These are phyloP conservation scores for Echites panduratus DNA, from an alignment of 257 asterid genomes.

Conservation along the genomic window DNA sequence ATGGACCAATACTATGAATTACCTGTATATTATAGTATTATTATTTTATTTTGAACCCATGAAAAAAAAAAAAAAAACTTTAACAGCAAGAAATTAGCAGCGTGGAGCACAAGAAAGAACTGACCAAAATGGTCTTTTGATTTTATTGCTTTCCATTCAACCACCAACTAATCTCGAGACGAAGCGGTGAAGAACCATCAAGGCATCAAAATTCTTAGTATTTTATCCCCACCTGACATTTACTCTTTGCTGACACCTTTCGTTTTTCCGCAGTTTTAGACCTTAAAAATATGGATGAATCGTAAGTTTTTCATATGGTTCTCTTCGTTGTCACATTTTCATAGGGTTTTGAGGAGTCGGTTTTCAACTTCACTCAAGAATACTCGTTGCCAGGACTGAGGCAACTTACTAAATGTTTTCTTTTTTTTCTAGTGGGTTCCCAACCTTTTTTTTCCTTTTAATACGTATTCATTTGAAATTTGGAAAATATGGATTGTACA, in stretches of 20 bases:
- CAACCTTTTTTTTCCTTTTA: too few relatives aligned
- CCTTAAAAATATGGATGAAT: neutral
- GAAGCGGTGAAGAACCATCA: neutral
- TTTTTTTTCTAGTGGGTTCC: too few relatives aligned
- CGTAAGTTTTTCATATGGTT: neutral
- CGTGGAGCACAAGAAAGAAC: constrained; percentile 6
- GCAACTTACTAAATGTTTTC: too few relatives aligned
- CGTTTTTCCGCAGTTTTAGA: neutral
- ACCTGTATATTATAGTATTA: too few relatives aligned
- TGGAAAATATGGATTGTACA: too few relatives aligned
- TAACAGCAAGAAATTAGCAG: neutral
- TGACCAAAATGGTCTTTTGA: neutral
- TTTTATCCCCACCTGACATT: constrained; percentile 4
- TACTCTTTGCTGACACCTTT: neutral
- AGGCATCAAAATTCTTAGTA: neutral
- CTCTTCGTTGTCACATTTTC: neutral
- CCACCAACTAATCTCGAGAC: neutral
- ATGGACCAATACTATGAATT: too few relatives aligned
- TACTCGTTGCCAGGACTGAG: too few relatives aligned
- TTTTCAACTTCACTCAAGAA: neutral
- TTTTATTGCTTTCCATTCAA: constrained; percentile 11
- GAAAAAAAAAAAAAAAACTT: neutral
- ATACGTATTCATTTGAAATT: too few relatives aligned
- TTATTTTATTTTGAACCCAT: too few relatives aligned
- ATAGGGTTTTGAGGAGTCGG: neutral